Evolutionary conservation across 192 early-diverging fungal genomes (phyloP).

Genomic region (Backusella australiensis): DNA sequence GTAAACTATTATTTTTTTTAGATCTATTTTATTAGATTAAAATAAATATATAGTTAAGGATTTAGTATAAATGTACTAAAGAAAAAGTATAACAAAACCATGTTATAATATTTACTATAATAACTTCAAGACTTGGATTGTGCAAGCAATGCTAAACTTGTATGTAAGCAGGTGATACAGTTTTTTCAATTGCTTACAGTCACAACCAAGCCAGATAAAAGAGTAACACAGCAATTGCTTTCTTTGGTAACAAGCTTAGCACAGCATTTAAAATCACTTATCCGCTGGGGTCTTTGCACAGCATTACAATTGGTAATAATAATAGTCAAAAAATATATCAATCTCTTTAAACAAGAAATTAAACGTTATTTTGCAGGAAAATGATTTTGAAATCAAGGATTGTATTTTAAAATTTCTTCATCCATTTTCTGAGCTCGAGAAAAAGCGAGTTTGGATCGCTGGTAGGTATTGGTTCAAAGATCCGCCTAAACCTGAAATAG

Average conservation of each 20-base stretch:
- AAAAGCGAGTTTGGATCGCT: constrained; percentile 25
- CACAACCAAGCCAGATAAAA: constrained; percentile 50
- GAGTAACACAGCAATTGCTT: constrained; percentile 83
- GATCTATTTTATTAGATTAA: background rate
- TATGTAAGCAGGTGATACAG: constrained; percentile 87
- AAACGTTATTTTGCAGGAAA: constrained; percentile 10
- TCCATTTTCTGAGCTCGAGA: constrained; percentile 63
- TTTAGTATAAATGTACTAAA: background rate
- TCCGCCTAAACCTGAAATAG: constrained; percentile 24
- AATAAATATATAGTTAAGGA: background rate
- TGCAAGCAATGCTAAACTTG: constrained; percentile 83
- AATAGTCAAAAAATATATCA: background rate
- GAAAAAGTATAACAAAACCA: background rate
- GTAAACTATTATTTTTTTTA: background rate
- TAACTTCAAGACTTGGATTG: constrained; percentile 50
- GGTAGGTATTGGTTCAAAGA: constrained; percentile 29
- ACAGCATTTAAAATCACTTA: constrained; percentile 87
- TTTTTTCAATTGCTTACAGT: constrained; percentile 89
- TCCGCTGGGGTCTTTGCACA: constrained; percentile 82
- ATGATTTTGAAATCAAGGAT: constrained; percentile 4
- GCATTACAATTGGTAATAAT: constrained; percentile 74
- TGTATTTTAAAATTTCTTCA: constrained; percentile 71
- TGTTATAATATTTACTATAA: constrained; percentile 2
- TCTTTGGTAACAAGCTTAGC: constrained; percentile 86
- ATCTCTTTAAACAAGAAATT: background rate